Evolutionary conservation across 2,329 filamentous ascomycete species (phyloP).

Genomic region (Aspergillus carbonarius): DNA sequence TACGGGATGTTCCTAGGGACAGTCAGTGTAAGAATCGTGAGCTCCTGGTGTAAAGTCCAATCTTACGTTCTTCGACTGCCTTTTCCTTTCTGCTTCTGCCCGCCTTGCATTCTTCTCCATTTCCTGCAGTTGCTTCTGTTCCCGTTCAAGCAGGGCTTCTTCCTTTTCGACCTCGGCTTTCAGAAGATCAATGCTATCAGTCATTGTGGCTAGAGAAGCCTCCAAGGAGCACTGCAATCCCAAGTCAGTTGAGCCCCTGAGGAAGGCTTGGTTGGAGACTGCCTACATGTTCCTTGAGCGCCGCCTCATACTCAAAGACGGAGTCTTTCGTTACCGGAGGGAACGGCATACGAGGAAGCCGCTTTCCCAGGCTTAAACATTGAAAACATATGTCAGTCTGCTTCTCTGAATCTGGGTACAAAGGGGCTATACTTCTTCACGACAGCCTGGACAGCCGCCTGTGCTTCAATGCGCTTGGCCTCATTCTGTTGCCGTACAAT

Average conservation of each 20-base stretch:
- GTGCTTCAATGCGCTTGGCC: conserved; percentile 43
- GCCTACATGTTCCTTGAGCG: conserved; percentile 44
- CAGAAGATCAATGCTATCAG: conserved; percentile 41
- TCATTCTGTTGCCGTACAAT: conserved; percentile 45
- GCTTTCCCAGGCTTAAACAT: conserved; percentile 35
- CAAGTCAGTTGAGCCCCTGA: conserved; percentile 12
- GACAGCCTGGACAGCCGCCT: conserved; percentile 41
- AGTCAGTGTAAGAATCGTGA: conserved; percentile 14
- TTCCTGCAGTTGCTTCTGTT: conserved; percentile 41
- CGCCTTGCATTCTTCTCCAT: conserved; percentile 46
- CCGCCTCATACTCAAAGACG: conserved; percentile 46
- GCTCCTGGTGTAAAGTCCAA: not conserved
- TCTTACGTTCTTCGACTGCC: conserved; percentile 43
- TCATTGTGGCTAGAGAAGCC: conserved; percentile 39
- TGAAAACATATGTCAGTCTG: not conserved
- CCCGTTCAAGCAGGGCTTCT: conserved; percentile 41
- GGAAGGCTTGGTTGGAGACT: not conserved
- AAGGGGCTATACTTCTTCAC: conserved; percentile 42
- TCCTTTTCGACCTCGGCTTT: conserved; percentile 45
- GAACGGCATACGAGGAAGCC: conserved; percentile 48
- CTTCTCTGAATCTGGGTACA: too few relatives aligned
- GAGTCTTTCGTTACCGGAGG: conserved; percentile 44
- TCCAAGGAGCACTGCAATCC: conserved; percentile 36
- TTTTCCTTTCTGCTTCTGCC: conserved; percentile 39
- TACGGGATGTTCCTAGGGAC: conserved; percentile 40